Evolutionary conservation across 1,139 yeast genomes (phyloP).

Genomic region (Saccharomyces hybrid): DNA sequence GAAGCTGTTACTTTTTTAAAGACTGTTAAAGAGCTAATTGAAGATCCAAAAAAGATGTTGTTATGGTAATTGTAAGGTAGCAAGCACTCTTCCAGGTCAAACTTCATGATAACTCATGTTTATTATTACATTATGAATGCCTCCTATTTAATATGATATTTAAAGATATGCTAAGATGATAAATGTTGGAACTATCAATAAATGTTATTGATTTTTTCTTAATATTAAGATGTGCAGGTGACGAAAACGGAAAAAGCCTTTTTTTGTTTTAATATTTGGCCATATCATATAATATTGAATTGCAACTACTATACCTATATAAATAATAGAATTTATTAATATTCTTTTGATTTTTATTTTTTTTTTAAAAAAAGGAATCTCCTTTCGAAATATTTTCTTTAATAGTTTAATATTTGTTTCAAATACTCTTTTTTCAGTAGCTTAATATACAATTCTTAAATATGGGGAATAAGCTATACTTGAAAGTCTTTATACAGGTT

Average conservation of each 20-base stretch:
- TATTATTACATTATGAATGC: background rate
- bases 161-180: background rate
- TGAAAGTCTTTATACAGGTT: background rate
- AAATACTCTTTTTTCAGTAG: no score
- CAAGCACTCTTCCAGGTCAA: background rate
- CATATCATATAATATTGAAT: background rate
- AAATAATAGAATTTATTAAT: background rate
- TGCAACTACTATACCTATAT: background rate
- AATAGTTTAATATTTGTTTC: background rate
- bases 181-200: background rate
- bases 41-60: conserved; percentile 98
- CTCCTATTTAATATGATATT: background rate
- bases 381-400: background rate
- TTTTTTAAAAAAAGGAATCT: no score
- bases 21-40: conserved; percentile 92
- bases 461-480: no score
- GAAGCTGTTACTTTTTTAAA: conserved; percentile 97
- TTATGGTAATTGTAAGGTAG: conserved; percentile 39
- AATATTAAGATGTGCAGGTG: background rate
- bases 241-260: no score
- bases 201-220: background rate
- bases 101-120: no score
- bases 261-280: background rate
- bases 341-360: background rate
- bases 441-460: no score